Evolutionary conservation across 805 yeast genomes (phyloP), one percentile per base, ranked within the genome.

Genomic region (Pichia insulana): DNA sequence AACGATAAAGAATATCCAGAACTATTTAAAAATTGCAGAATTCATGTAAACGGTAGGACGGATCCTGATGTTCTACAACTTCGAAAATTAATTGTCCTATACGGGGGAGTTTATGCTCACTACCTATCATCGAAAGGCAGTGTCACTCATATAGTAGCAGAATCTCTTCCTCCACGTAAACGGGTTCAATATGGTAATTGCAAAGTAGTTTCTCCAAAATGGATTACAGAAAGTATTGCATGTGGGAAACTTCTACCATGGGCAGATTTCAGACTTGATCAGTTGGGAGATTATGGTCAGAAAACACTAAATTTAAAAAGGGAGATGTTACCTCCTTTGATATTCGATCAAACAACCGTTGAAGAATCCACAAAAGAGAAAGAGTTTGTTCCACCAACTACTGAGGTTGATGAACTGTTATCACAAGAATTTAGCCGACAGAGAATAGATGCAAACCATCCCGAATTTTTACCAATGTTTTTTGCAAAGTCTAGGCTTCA

Each of bases 11-110:
- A 30, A 22, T 45, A 51, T 30, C 62, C 71, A 1, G 61, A 59
- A 2, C 65, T 89, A 1, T 88, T 90, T 55, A 53, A 64, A 30
- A 76, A 71, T 1, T 84, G 89, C 56, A 61, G 67, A 1, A 69
- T 90, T 4, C 79, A 83, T 58, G 87, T 90, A n/a, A 89, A 88
- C 54, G 98, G 98, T 1, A 78, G 83, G 53, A 90, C 97, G 0
- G 64, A 62, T 2, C 97, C 97, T 0, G 76, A 89, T n/a, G 72
- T 87, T 13, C 63, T 73, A 34, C 81, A 76, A 46, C 63, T 92
- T 26, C 90, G 84, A 53, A 72, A 79, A 42, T 52, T 86, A 50
- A 78, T 90, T 2, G 74, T 84, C 2, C 50, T 76, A 9, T 73
- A 89, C 59, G 97, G 97, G 1, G 98, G 98, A 0, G 69, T 64